Evolutionary conservation across 1,284 basidiomycete species (phyloP), one percentile per base, ranked within the genome.

Genomic region (Schizophyllum commune): DNA sequence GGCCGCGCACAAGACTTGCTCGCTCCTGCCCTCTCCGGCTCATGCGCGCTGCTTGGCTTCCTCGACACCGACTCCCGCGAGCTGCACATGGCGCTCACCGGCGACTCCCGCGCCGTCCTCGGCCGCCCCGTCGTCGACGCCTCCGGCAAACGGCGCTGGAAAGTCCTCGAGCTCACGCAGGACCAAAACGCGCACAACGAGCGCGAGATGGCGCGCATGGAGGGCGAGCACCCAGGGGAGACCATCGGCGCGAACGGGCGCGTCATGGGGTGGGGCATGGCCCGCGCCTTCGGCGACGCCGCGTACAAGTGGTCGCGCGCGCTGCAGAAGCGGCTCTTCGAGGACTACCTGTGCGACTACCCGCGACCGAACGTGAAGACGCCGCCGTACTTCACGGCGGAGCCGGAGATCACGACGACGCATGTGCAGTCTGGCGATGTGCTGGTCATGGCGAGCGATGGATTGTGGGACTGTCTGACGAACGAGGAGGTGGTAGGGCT

Each of bases 401-500:
- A 82, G 62, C 85, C 85, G 0, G 81, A 78, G 59, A 74, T 84
- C n/a, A 79, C 73, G 34, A 76, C 72, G 1, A 73, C 72, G 19
- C 65, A 74, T 33, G 68, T 83, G 9, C 61, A 72, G 52, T 75
- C 76, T 0, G 80, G 79, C 5, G 82, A 83, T 65, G 83, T 84
- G 65, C 68, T 86, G 60, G 80, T 87, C 58, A 70, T 86, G 69
- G 84, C 77, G 0, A 80, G 80, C 4, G 79, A 82, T 64, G 83
- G 83, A 2, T 68, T 88, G 17, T 85, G 83, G 81, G 82, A 86
- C 59, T 76, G 77, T 64, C 71, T 87, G 62, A 79, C 77, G 55
- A 83, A 76, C 67, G 79, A 82, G 65, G 84, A 87, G 66, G 84
- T 80, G 0, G 83, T 86, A 13, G 82, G 82, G 3, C 73, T 86